Base-by-base conservation (phyloP, 352 stramenopile genomes). In the Phytophthora sp. region DNA sequence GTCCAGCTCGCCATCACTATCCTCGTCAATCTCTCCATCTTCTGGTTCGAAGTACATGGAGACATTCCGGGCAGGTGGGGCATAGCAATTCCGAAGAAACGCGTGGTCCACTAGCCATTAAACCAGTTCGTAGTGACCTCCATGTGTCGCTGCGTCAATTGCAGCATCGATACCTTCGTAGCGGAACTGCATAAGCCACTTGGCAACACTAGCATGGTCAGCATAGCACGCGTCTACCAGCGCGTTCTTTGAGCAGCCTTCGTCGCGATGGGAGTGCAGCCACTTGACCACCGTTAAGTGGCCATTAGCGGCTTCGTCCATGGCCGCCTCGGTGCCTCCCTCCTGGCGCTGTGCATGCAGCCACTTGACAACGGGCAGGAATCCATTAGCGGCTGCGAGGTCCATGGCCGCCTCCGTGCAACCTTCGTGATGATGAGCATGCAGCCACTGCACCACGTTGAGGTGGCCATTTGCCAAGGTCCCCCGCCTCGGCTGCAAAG, bases 181-280 rank as follows among this genome's bases (percentile, higher is more conserved):
- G 4, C 71, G 68, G 31, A 79, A 81, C 41, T 68, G 55, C 37
- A 81, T 56, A 27, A 86, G 54, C 69, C 76, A 86, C 53, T 76
- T 64, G n/a, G 79, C 75, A 2, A 84, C 62, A 2, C 55, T 43
- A 15, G 61, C 4, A 21, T 88, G 73, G 1, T 77, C 80, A 28
- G 23, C 48, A 34, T 67, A 70, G 24, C 73, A 72, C 21, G 80
- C 80, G 26, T 79, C 68, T 32, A 72, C 44, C 31, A 87, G 56
- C 11, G 80, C 77, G 12, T 67, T 67, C 44, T 57, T 64, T 7
- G 77, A 74, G 11, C 65, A 74, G 5, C 69, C 73, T 65, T 75
- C 66, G 5, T 50, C 34, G 2, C 69, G 52, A 37, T 79, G 13
- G 23, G n/a, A 38, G 35, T 82, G 66, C 7, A 82, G 54, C 62